These are phyloP conservation scores for Cyberlindnera saturnus DNA, from an alignment of 805 yeast species.

Conservation along the genomic window DNA sequence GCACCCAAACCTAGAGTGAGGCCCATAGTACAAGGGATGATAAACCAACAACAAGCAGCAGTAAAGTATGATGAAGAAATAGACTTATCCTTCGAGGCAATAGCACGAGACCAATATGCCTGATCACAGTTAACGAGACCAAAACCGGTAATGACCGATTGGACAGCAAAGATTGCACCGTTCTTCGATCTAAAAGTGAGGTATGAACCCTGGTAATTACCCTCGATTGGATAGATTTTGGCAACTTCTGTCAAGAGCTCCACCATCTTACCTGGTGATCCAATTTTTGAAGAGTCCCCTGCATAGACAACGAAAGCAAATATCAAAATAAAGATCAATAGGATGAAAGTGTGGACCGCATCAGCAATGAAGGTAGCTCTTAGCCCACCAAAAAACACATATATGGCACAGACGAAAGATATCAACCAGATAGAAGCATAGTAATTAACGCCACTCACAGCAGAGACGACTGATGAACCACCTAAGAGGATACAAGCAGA, in stretches of 20 bases:
- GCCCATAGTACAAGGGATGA: slow-evolving; percentile 34
- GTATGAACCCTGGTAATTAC: slow-evolving; percentile 30
- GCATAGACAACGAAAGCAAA: slow-evolving; percentile 21
- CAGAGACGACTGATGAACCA: slow-evolving; percentile 37
- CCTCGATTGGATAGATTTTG: slow-evolving; percentile 26
- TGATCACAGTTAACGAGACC: slow-evolving; percentile 32
- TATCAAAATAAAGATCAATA: slow-evolving; percentile 33
- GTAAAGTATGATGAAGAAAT: slow-evolving; percentile 33
- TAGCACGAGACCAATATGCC: slow-evolving; percentile 38
- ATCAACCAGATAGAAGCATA: slow-evolving; percentile 41
- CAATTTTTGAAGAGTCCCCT: slow-evolving; percentile 16
- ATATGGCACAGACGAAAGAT: slow-evolving; percentile 44
- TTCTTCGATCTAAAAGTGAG: slow-evolving; percentile 31
- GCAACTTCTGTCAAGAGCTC: slow-evolving; percentile 34
- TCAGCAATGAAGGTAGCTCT: slow-evolving; percentile 49
- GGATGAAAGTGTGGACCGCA: slow-evolving; percentile 42
- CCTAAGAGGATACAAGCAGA: slow-evolving; percentile 38
- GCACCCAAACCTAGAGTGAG: slow-evolving; percentile 33
- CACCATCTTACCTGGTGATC: slow-evolving; percentile 36
- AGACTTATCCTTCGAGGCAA: slow-evolving; percentile 31
- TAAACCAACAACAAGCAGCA: slow-evolving; percentile 35
- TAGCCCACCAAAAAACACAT: slow-evolving; percentile 46
- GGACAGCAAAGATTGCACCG: slow-evolving; percentile 28
- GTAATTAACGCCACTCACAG: slow-evolving; percentile 37
- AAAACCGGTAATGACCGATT: slow-evolving; percentile 29